Evolutionary conservation across 352 stramenopile genomes (phyloP), one percentile per base, ranked within the genome.

Genomic region (Globisporangium heterothallicum): DNA sequence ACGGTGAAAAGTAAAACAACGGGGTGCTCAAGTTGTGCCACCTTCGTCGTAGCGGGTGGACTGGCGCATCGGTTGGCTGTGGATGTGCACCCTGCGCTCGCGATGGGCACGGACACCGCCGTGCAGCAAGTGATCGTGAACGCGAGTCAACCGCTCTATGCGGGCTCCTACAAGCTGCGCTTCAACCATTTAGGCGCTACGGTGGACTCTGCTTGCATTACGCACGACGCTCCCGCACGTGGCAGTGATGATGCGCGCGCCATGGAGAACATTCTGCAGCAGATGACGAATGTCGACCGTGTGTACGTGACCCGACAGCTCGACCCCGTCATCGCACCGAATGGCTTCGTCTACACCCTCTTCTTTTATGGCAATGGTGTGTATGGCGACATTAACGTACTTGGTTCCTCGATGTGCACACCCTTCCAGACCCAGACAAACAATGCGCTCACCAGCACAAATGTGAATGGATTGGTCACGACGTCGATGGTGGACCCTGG

Each of bases 301-400:
- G 80, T 90, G 12, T 87, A 72, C 36, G 83, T 93, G n/a, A 85
- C 74, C 5, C 71, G 70, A 14, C 56, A 50, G 0, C 10, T 62
- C 4, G 64, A 90, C 21, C 4, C 66, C 0, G 44, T 50, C 1
- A 53, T 59, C 0, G 70, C 70, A 9, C 49, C 49, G 2, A 89
- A 84, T 30, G 83, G 83, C 0, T 88, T 81, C 48, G 53, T 90
- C 6, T 93, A 91, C 36, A 54, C 34, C 0, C 61, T 93, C 16
- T 90, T 89, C 51, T 93, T 93, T 35, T 78, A 86, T 32, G 83
- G 80, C 3, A 90, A 91, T 24, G 74, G 74, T 1, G 80, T 90
- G 7, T 69, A 70, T 6, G 64, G 70, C 0, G 55, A 70, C n/a
- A 30, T 74, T 8, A 40, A 43, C 0, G 32, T 18, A 16, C 51